A percentile compares a stretch with the other conserved stretches of the same genome.
Evolutionary conservation across 768 basidiomycete genomes (phyloP).

Genomic region (Mrakia hoshinonis): DNA sequence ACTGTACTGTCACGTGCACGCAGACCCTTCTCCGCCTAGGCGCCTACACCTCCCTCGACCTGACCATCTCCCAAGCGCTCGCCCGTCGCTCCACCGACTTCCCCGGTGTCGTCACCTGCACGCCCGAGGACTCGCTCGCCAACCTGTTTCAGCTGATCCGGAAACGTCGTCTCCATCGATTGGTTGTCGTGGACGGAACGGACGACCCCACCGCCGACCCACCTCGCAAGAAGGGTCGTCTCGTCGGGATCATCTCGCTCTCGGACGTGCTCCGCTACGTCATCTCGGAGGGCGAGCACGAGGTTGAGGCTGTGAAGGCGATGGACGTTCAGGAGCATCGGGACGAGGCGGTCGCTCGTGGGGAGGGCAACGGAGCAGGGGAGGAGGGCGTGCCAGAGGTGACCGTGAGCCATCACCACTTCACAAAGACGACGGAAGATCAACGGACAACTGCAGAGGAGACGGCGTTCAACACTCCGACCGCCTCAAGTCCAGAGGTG

Average conservation of each 20-base stretch:
- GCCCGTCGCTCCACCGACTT: constrained; percentile 89
- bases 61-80: constrained; percentile 85
- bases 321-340: neutral
- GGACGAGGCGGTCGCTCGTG: neutral
- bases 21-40: constrained; percentile 91
- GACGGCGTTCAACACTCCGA: neutral
- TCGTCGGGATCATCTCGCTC: constrained; percentile 77
- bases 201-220: constrained; percentile 27
- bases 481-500: neutral
- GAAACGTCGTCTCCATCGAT: constrained; percentile 82
- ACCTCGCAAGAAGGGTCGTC: constrained; percentile 45
- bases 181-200: constrained; percentile 73
- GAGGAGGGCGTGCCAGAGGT: neutral
- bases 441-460: neutral
- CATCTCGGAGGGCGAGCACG: constrained; percentile 40
- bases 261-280: constrained; percentile 80
- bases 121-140: constrained; percentile 79
- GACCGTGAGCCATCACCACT: neutral
- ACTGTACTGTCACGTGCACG: neutral
- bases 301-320: neutral
- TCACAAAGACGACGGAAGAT: neutral
- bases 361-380: neutral
- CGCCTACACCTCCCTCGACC: constrained; percentile 89
- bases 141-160: constrained; percentile 85
- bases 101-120: constrained; percentile 92